These are phyloP conservation scores for Onygenales sp. DNA, from an alignment of 2,329 filamentous ascomycete genomes.

Conservation along the genomic window DNA sequence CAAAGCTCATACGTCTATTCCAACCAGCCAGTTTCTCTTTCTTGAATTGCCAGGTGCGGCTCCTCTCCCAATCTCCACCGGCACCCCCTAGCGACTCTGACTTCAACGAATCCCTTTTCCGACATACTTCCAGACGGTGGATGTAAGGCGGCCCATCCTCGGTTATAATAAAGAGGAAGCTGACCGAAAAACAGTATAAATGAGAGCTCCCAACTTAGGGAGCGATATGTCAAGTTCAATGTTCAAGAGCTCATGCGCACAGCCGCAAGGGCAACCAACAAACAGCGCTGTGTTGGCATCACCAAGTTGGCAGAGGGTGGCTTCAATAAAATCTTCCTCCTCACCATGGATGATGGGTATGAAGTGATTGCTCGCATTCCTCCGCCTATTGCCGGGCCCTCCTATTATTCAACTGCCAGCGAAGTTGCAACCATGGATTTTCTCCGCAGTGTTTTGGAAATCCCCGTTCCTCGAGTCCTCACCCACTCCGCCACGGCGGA, in stretches of 20 bases:
- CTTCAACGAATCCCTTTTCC: not conserved
- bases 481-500: conserved; percentile 24
- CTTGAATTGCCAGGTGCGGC: too few relatives aligned
- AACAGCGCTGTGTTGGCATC: conserved; percentile 9
- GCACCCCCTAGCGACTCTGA: too few relatives aligned
- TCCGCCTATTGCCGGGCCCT: conserved; percentile 18
- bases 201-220: conserved; percentile 4
- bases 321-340: conserved; percentile 18
- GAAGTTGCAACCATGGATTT: conserved; percentile 31
- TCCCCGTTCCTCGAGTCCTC: conserved; percentile 30
- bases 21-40: too few relatives aligned
- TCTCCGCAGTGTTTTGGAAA: conserved; percentile 16
- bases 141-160: not conserved
- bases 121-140: conserved; percentile 1
- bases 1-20: too few relatives aligned
- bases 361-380: conserved; percentile 18
- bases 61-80: too few relatives aligned
- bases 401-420: conserved; percentile 22
- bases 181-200: conserved; percentile 5
- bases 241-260: not conserved
- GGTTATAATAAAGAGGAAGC: not conserved
- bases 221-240: conserved; percentile 8
- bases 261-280: not conserved
- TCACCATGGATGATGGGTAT: conserved; percentile 15
- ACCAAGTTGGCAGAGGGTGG: conserved; percentile 21